A percentile compares a stretch with the other conserved stretches of the same genome.
phyloP scores from a whole-genome alignment of 257 asterid genomes.

The Dorcoceras hygrometricum region DNA sequence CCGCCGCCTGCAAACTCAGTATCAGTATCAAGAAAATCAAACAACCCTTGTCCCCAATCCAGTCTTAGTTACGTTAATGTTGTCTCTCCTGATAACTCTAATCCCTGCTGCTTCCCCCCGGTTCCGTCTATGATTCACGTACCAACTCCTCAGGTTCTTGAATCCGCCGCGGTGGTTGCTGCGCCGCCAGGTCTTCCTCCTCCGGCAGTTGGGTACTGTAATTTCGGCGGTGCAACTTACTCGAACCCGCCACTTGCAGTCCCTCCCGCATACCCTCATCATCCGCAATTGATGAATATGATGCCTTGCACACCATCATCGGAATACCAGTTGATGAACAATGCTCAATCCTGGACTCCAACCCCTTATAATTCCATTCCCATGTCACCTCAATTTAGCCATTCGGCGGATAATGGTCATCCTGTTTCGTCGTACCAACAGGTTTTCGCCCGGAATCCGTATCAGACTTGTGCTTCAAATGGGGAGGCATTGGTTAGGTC shows the following conservation, averaged over 20 bases:
- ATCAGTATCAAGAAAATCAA: conserved; percentile 22
- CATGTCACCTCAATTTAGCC: not conserved
- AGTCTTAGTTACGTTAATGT: conserved; percentile 25
- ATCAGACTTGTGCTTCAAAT: conserved; percentile 43
- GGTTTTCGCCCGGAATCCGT: conserved; percentile 34
- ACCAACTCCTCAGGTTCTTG: conserved; percentile 14
- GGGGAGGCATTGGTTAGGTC: conserved; percentile 48
- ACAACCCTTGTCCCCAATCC: conserved; percentile 28
- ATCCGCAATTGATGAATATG: not conserved
- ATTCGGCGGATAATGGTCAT: not conserved
- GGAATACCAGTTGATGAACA: not conserved
- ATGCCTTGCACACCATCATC: not conserved
- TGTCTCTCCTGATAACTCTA: conserved; percentile 23
- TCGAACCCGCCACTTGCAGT: conserved; percentile 22
- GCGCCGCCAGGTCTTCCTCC: conserved; percentile 13
- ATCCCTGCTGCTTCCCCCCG: conserved; percentile 23
- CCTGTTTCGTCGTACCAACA: conserved; percentile 24
- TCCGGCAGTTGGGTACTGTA: conserved; percentile 26
- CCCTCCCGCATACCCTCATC: conserved; percentile 26
- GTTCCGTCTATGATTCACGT: conserved; percentile 38
- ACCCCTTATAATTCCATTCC: not conserved
- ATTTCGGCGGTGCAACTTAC: conserved; percentile 27
- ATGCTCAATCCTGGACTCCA: not conserved
- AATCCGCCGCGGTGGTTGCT: conserved; percentile 15
- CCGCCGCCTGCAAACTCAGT: conserved; percentile 22